Percentiles rank a stretch among this genome's conserved stretches.
phyloP scores from a whole-genome alignment of 2,329 filamentous ascomycete genomes.

The Monascus ruber region DNA sequence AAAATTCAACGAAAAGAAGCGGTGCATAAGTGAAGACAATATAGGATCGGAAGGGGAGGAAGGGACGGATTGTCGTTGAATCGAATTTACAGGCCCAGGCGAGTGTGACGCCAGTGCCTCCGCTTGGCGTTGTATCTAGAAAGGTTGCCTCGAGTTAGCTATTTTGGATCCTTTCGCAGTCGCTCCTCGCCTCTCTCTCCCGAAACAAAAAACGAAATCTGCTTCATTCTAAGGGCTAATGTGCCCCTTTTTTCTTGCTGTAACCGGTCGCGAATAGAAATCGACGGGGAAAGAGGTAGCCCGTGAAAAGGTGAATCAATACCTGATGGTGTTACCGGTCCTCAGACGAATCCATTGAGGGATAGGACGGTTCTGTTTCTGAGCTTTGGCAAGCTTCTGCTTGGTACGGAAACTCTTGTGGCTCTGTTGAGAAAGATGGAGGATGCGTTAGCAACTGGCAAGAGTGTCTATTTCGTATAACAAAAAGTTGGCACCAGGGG shows the following conservation, averaged over 20 bases:
- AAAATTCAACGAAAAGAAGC: conserved; percentile 17
- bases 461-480: too few species aligned
- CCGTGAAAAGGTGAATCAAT: conserved; percentile 25
- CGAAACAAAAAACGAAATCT: too few species aligned
- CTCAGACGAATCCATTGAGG: conserved; percentile 99
- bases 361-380: conserved; percentile 99
- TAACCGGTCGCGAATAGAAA: neutral
- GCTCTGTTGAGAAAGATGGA: conserved; percentile 50
- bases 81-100: conserved; percentile 81
- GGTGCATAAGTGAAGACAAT: conserved; percentile 1
- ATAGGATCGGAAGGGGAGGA: conserved; percentile 34
- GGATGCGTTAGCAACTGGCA: too few species aligned
- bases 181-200: too few species aligned
- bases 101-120: conserved; percentile 99
- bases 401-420: conserved; percentile 99
- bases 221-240: too few species aligned
- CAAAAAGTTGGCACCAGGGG: too few species aligned
- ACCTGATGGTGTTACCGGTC: conserved; percentile 99
- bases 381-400: conserved; percentile 99
- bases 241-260: too few species aligned
- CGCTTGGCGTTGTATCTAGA: conserved; percentile 98
- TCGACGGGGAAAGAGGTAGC: conserved; percentile 3
- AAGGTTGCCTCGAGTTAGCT: neutral
- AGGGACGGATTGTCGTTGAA: conserved; percentile 4
- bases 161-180: too few species aligned